Conservation (phyloP, 805 yeast species). For the Starmerella etchellsii region DNA sequence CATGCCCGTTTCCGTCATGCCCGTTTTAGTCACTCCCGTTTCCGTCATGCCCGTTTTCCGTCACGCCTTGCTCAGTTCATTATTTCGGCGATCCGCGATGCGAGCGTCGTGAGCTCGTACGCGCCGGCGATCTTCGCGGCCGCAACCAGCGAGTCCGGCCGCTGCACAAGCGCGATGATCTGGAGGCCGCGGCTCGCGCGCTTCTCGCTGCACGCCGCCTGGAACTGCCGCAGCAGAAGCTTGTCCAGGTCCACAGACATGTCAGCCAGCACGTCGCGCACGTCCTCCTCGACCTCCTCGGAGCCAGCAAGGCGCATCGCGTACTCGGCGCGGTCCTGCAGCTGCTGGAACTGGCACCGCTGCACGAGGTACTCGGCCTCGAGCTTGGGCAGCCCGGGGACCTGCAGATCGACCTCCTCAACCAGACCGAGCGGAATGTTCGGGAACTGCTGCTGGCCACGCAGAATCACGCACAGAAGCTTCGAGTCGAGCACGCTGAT, state of each 20-base stretch:
- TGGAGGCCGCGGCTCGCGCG: constrained; percentile 55
- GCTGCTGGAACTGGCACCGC: constrained; percentile 19
- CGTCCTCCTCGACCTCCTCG: constrained; percentile 21
- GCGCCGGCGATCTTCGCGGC: constrained; percentile 78
- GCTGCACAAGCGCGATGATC: constrained; percentile 53
- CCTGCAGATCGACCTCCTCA: constrained; percentile 54
- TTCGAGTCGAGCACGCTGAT: constrained; percentile 55
- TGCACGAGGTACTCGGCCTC: constrained; percentile 23
- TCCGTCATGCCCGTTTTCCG: no score
- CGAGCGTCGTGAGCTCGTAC: constrained; percentile 40
- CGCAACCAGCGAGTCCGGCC: constrained; percentile 69
- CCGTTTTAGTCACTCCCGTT: no score
- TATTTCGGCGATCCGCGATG: constrained; percentile 28
- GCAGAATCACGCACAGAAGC: constrained; percentile 60
- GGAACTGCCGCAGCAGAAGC: constrained; percentile 64
- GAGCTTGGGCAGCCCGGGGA: constrained; percentile 40
- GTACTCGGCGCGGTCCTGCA: constrained; percentile 19
- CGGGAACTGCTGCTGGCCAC: constrained; percentile 54
- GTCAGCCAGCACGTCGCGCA: constrained; percentile 39
- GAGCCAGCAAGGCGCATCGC: constrained; percentile 12
- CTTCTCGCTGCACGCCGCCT: constrained; percentile 55
- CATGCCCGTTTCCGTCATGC: no score
- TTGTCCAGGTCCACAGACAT: constrained; percentile 56
- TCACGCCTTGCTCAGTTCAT: constrained; percentile 3
- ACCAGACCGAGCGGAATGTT: constrained; percentile 77